Evolutionary conservation across 371 early-diverging fungal genomes (phyloP).

Genomic region (Rhizopus arrhizus): DNA sequence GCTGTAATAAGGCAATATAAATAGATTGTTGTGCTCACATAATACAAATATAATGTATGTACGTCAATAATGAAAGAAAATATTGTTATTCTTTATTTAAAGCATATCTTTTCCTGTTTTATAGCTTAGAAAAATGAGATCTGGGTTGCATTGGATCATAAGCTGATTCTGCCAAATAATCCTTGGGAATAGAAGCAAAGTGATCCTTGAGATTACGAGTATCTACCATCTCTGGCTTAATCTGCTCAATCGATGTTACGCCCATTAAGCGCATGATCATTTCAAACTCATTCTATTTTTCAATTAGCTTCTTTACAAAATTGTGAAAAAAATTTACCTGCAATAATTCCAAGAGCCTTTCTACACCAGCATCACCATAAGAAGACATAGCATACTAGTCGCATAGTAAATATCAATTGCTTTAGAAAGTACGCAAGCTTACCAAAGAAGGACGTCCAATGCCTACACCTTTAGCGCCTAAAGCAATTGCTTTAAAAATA

Average conservation of each 20-base stretch:
- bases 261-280: slow-evolving; percentile 81
- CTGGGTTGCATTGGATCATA: slow-evolving; percentile 52
- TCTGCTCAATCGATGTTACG: slow-evolving; percentile 58
- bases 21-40: too few species aligned
- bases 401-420: not conserved
- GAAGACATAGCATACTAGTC: slow-evolving; percentile 65
- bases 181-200: slow-evolving; percentile 44
- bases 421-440: slow-evolving; percentile 13
- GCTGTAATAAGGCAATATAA: too few species aligned
- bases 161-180: slow-evolving; percentile 39
- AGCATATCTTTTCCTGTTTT: not conserved
- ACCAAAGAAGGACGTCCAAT: slow-evolving; percentile 86
- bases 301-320: not conserved
- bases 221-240: slow-evolving; percentile 63
- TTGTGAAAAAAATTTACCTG: slow-evolving; percentile 41
- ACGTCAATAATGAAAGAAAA: too few species aligned
- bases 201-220: slow-evolving; percentile 56
- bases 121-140: slow-evolving; percentile 39
- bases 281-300: slow-evolving; percentile 63
- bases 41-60: too few species aligned
- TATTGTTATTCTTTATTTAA: too few species aligned
- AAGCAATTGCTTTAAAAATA: slow-evolving; percentile 91
- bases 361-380: slow-evolving; percentile 83
- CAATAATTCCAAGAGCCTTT: slow-evolving; percentile 67
- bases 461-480: slow-evolving; percentile 94